Base-by-base conservation (phyloP, 2,329 filamentous ascomycete genomes). In the Ascochyta clinopodiicola region DNA sequence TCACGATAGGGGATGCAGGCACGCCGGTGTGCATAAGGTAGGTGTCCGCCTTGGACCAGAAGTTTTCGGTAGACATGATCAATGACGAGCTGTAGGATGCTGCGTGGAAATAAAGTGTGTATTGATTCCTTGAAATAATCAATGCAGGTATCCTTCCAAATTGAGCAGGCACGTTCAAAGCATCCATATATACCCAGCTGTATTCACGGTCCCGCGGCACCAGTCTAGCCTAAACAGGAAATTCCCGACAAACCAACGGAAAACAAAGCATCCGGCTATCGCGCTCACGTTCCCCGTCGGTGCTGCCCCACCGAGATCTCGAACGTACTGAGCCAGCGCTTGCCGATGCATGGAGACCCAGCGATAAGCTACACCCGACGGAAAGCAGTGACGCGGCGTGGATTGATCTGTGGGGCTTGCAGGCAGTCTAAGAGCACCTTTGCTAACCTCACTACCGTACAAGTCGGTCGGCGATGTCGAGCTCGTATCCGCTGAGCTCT, bases 21-120 rank as follows among this genome's bases (percentile, higher is more conserved):
- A 54, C 51, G 19, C 51, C 51, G 1, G 44, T 54, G 38, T 54
- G 44, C 51, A 54, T 54, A 4, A 54, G 44, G 38, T 54, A 47
- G 24, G 13, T 43, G 13, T 47, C 44, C 21, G 44, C 51, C 17
- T 54, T 54, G 2, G 36, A n/a, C 44, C 51, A 54, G 24, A 47
- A 47, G 21, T 51, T 42, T 24, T 24, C 22, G 25, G 34, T 6
- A 13, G 32, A 10, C 48, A 51, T 51, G 24, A 9, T 36, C 8
- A 10, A 12, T 12, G 8, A 19, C 17, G 15, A n/a, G 34, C 4
- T 19, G 15, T 13, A 36, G 15, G 15, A 10, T 9, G 9, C 15
- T 17, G 15, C 34, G 15, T 36, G 10, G 34, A 6, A 6, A 4
- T 3, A n/a, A 10, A 17, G 17, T 17, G 17, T 9, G 15, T 17